phyloP scores from a whole-genome alignment of 1,284 basidiomycete species.

The Agaricales sp. region DNA sequence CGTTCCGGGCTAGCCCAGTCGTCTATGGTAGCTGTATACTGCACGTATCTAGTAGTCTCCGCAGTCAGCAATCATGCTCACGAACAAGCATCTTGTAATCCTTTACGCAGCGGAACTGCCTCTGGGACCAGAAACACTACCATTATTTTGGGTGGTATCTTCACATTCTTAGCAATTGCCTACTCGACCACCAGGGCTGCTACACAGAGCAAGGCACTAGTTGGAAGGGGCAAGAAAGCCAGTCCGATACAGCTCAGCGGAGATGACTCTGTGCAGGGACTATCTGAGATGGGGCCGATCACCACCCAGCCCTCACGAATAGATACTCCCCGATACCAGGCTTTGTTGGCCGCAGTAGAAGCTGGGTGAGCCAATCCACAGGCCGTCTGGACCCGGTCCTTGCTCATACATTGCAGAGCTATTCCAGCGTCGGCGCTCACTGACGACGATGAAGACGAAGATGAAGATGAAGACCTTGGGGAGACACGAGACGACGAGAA shows the following conservation, averaged over 20 bases:
- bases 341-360: slow-evolving; percentile 90
- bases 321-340: slow-evolving; percentile 89
- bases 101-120: slow-evolving; percentile 52
- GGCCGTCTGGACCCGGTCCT: background rate
- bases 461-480: slow-evolving; percentile 63
- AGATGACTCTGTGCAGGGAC: slow-evolving; percentile 38
- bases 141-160: slow-evolving; percentile 84
- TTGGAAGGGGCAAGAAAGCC: slow-evolving; percentile 59
- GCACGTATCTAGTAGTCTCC: slow-evolving; percentile 91
- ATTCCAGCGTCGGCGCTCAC: slow-evolving; percentile 90
- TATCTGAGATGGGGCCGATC: slow-evolving; percentile 64
- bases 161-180: slow-evolving; percentile 97
- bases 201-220: slow-evolving; percentile 86
- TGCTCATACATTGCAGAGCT: slow-evolving; percentile 36
- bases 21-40: slow-evolving; percentile 94
- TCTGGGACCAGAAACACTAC: slow-evolving; percentile 78
- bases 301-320: slow-evolving; percentile 80
- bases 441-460: slow-evolving; percentile 71
- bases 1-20: slow-evolving; percentile 93
- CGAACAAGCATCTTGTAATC: slow-evolving; percentile 80
- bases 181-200: slow-evolving; percentile 96
- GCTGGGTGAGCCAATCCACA: slow-evolving; percentile 54
- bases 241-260: slow-evolving; percentile 55
- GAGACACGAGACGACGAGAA: slow-evolving; percentile 89
- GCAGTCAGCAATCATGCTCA: slow-evolving; percentile 92